phyloP scores from a whole-genome alignment of 2,329 filamentous ascomycete genomes.

The Cladophialophora chaetospira region DNA sequence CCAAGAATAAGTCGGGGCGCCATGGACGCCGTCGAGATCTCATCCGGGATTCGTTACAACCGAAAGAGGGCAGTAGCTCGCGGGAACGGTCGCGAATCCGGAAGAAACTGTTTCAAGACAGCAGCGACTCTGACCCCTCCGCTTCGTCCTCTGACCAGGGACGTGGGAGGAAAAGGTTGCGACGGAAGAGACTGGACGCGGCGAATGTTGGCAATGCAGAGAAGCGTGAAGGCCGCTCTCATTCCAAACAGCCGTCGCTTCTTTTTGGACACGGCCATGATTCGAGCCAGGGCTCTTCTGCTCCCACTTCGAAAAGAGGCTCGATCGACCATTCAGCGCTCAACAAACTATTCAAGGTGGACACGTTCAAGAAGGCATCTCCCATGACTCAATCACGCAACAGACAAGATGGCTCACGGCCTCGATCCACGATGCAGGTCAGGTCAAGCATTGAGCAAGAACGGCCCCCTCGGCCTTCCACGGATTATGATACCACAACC shows the following conservation, averaged over 20 bases:
- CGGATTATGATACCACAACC: conserved; percentile 49
- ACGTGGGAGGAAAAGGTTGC: conserved; percentile 27
- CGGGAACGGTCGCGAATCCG: conserved; percentile 21
- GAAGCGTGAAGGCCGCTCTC: background rate
- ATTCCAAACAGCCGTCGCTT: conserved; percentile 8
- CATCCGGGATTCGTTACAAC: conserved; percentile 26
- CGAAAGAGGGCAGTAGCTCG: conserved; percentile 22
- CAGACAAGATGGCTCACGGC: conserved; percentile 18
- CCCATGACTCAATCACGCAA: conserved; percentile 19
- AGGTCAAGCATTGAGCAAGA: conserved; percentile 27
- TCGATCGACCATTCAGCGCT: conserved; percentile 26
- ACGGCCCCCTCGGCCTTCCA: conserved; percentile 38
- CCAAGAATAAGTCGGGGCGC: conserved; percentile 9
- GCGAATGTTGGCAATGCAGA: conserved; percentile 3
- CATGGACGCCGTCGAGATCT: conserved; percentile 20
- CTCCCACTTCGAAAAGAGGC: conserved; percentile 26
- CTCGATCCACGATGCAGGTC: conserved; percentile 3
- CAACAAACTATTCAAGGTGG: conserved; percentile 19
- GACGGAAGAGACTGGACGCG: conserved; percentile 20
- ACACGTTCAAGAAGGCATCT: conserved; percentile 20
- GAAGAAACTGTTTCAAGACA: conserved; percentile 27
- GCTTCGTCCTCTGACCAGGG: conserved; percentile 20
- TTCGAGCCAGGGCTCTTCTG: conserved; percentile 26
- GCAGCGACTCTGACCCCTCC: conserved; percentile 27
- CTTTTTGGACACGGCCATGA: conserved; percentile 2